Conservation (phyloP, 2,329 filamentous ascomycete species). For the Aspergillus fumigatiaffinis region DNA sequence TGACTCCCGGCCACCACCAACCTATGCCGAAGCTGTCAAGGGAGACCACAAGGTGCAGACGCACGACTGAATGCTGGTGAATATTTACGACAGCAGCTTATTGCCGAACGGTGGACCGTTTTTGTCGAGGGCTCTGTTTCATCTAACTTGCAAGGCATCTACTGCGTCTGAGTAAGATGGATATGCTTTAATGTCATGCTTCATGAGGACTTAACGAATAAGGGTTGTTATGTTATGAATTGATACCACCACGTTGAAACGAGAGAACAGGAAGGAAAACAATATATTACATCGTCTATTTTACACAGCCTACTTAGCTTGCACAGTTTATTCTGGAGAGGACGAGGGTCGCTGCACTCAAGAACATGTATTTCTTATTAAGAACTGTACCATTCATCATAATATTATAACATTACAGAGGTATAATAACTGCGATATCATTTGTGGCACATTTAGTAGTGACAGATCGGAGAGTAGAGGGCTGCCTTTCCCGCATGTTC, state of each 20-base stretch:
- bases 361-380: not conserved
- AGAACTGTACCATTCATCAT: not conserved
- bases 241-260: not conserved
- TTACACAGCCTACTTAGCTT: not conserved
- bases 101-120: not conserved
- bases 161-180: not conserved
- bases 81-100: not conserved
- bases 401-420: not conserved
- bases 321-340: not conserved
- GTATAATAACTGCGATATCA: not conserved
- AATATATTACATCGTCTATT: not conserved
- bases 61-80: conserved; percentile 45
- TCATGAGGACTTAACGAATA: not conserved
- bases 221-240: not conserved
- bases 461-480: not conserved
- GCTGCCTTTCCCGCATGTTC: not conserved
- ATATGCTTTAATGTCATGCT: not conserved
- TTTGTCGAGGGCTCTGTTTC: not conserved
- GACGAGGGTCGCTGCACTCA: not conserved
- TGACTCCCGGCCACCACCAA: conserved; percentile 60
- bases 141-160: not conserved
- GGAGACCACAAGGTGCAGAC: conserved; percentile 89
- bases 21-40: conserved; percentile 83
- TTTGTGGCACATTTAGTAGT: not conserved
- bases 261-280: not conserved